Base-by-base conservation (phyloP, 139 green algal species). In the Chlamydomonas sp. region DNA sequence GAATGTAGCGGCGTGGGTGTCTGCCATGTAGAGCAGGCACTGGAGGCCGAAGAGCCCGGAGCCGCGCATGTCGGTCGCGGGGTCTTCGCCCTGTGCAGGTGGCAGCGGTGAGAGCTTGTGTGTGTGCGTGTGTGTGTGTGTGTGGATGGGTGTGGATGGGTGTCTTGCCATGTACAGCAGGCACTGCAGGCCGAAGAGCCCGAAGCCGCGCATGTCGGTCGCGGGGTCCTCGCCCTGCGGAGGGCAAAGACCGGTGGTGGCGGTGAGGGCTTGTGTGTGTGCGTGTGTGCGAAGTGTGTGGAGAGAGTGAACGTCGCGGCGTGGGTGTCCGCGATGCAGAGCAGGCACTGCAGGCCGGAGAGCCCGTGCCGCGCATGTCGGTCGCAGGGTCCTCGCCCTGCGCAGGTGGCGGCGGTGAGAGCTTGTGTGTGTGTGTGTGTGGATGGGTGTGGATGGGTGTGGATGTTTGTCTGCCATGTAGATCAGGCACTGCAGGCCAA, bases 141-240 rank as follows among this genome's bases (percentile, higher is more conserved):
- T n/a, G n/a, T n/a, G n/a, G n/a, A n/a, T n/a, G n/a, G n/a, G n/a
- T n/a, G n/a, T n/a, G n/a, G n/a, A n/a, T n/a, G n/a, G n/a, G n/a
- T n/a, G n/a, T n/a, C n/a, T n/a, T n/a, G 73, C 84, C 67, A 96
- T 72, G 74, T 88, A 89, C 30, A 97, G 37, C 30, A 96, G 79
- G 63, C 89, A 91, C 33, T 96, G 63, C 39, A 97, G 76, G 0
- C 85, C 80, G 13, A 92, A 71, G 3, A 90, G 48, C 0, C 92
- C 92, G 3, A 73, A 87, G 2, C 84, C 92, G 26, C 92, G 73
- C 61, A 94, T 92, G 63, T 93, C 87, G 8, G 85, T 92, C 20
- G 39, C 74, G 4, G 90, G 90, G 71, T 95, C 81, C 8, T 76
- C 78, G 5, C 85, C 81, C 75, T 90, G 77, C 16, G 43, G n/a